A percentile compares a stretch with the other conserved stretches of the same genome.
Conservation (phyloP, 176 grass and related monocot species). For the Triticum timopheevii region DNA sequence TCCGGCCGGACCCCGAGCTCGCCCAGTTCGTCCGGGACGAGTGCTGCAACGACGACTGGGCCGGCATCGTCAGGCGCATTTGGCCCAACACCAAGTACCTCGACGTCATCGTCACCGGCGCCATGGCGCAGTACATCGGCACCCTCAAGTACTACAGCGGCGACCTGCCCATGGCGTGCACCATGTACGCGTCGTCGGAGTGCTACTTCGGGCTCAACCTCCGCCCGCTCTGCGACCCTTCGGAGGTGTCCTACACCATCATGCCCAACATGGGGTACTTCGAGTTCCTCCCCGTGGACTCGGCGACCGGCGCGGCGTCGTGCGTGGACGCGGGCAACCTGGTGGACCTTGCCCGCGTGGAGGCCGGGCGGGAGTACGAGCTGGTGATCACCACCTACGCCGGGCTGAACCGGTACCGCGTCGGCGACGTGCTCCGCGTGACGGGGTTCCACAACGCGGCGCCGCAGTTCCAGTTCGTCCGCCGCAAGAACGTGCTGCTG, state of each 20-base stretch:
- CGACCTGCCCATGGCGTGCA: conserved; percentile 85
- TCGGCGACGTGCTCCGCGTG: conserved; percentile 89
- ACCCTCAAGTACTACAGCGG: conserved; percentile 87
- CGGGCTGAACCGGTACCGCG: conserved; percentile 86
- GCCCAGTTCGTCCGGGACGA: conserved; percentile 57
- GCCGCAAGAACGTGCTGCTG: conserved; percentile 93
- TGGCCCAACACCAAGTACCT: conserved; percentile 97
- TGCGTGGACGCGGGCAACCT: conserved; percentile 38
- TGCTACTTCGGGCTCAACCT: conserved; percentile 97
- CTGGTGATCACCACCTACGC: conserved; percentile 97
- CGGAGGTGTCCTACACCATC: conserved; percentile 96
- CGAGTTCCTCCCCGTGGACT: conserved; percentile 80
- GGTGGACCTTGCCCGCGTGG: conserved; percentile 84
- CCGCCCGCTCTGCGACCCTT: conserved; percentile 75
- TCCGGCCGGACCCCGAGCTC: conserved; percentile 61
- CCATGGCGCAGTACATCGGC: conserved; percentile 96
- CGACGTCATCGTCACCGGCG: conserved; percentile 93
- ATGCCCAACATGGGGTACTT: conserved; percentile 99
- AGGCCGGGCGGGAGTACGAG: conserved; percentile 84
- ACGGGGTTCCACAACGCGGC: conserved; percentile 81
- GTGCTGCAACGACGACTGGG: conserved; percentile 73
- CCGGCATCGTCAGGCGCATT: conserved; percentile 70
- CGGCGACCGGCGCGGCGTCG: background rate
- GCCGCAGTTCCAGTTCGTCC: conserved; percentile 88
- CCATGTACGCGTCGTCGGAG: conserved; percentile 96